A percentile compares a stretch with the other conserved stretches of the same genome.
Conservation (phyloP, 2,329 filamentous ascomycete genomes). For the Incumbomyces delicatus region DNA sequence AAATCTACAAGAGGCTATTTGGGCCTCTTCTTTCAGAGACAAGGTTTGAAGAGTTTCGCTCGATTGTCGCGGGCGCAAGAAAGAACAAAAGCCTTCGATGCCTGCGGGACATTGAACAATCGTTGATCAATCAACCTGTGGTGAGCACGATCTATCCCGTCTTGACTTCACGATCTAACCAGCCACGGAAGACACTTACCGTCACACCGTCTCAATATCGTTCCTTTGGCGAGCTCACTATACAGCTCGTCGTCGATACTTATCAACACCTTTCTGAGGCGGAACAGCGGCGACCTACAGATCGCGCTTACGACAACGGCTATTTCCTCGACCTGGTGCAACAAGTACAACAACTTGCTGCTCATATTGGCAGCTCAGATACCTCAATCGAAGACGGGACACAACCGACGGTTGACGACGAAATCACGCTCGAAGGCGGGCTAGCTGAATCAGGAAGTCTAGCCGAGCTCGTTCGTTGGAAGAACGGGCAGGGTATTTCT, state of each 20-base stretch:
- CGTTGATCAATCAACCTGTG: slow-evolving; percentile 77
- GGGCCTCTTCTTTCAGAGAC: slow-evolving; percentile 65
- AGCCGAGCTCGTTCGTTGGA: slow-evolving; percentile 72
- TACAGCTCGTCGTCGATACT: slow-evolving; percentile 81
- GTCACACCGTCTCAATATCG: slow-evolving; percentile 65
- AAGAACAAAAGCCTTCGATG: slow-evolving; percentile 76
- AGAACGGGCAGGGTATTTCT: slow-evolving; percentile 70
- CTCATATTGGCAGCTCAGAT: slow-evolving; percentile 63
- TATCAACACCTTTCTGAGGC: slow-evolving; percentile 76
- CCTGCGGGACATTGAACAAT: slow-evolving; percentile 90
- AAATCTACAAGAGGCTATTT: slow-evolving; percentile 71
- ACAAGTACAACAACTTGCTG: slow-evolving; percentile 83
- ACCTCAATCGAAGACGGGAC: slow-evolving; percentile 44
- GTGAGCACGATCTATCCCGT: slow-evolving; percentile 58
- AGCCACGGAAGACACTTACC: slow-evolving; percentile 63
- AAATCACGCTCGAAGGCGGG: slow-evolving; percentile 72
- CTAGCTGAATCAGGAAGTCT: slow-evolving; percentile 71
- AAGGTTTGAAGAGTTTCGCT: slow-evolving; percentile 67
- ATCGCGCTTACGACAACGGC: slow-evolving; percentile 86
- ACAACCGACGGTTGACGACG: slow-evolving; percentile 50
- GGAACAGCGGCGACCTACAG: slow-evolving; percentile 73
- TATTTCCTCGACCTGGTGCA: slow-evolving; percentile 96
- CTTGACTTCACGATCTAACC: slow-evolving; percentile 54
- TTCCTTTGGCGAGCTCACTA: slow-evolving; percentile 80
- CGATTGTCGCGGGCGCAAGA: slow-evolving; percentile 65